Base-by-base conservation (phyloP, 2,329 filamentous ascomycete genomes). In the Pyricularia sp. region DNA sequence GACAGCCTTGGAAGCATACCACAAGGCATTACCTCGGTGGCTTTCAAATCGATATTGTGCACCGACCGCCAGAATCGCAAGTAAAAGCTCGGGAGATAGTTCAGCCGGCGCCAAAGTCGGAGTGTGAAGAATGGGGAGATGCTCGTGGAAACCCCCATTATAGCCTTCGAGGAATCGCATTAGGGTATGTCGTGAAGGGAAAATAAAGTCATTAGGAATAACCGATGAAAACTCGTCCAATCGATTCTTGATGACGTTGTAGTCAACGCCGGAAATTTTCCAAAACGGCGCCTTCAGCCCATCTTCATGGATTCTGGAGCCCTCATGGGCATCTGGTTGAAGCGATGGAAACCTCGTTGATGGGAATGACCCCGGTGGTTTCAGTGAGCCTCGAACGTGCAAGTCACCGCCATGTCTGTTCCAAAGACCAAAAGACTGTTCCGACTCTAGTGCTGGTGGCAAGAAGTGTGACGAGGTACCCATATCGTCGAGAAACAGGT, bases 81-180 rank as follows among this genome's bases (percentile, higher is more conserved):
- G 78, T 5, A 91, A 79, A 4, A 92, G 79, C 75, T 92, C 90
- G 0, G 89, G 85, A 0, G 88, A 86, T n/a, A 87, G 83, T n/a
- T 88, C 85, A 9, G 85, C 84, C 0, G 88, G 84, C 1, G 83
- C 82, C 65, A 92, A 81, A 0, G 89, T 92, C 0, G 90, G 87
- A 5, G 91, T 79, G 74, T 93, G 90, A 31, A 92, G 79, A 70
- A 92, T 87, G 0, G 85, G 85, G 59, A 87, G 80, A 70, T 87
- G 84, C 30, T 84, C 81, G 69, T 87, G 77, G 69, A 92, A 91
- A 0, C 89, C 89, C 69, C 84, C 86, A 68, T 91, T 85, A 73
- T 91, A 92, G 1, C 89, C 89, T 70, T 90, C 88, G 36, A 92
- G 78, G 71, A 92, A 92, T 42, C 90, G 80, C 2, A 87, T 88